phyloP scores from a whole-genome alignment of 768 basidiomycete genomes.

The Gymnopilus dilepis region DNA sequence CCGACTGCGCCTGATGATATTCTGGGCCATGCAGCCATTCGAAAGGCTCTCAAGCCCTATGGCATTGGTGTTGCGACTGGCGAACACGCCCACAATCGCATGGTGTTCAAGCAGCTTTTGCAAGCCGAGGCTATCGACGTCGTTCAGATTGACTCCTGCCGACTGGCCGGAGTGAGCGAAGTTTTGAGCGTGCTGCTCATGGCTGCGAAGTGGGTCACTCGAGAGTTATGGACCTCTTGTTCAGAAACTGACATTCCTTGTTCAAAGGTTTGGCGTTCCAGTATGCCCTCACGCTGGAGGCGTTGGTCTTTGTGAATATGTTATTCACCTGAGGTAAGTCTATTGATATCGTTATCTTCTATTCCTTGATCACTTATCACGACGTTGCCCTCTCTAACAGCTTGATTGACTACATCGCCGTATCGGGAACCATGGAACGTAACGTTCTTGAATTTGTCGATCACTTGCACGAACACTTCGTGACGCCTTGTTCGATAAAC shows the following conservation, averaged over 20 bases:
- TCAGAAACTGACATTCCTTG: not conserved
- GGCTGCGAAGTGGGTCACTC: slow-evolving; percentile 72
- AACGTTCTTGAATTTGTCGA: slow-evolving; percentile 93
- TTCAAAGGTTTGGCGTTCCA: slow-evolving; percentile 72
- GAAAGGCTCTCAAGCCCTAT: slow-evolving; percentile 75
- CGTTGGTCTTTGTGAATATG: slow-evolving; percentile 92
- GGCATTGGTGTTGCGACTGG: slow-evolving; percentile 93
- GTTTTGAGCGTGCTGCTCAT: slow-evolving; percentile 89
- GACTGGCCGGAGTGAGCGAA: slow-evolving; percentile 92
- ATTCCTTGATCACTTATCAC: not conserved
- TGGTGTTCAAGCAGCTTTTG: slow-evolving; percentile 94
- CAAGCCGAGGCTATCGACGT: slow-evolving; percentile 94
- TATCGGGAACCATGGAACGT: slow-evolving; percentile 91
- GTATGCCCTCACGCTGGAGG: slow-evolving; percentile 96
- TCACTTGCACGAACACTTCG: slow-evolving; percentile 94
- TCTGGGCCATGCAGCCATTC: slow-evolving; percentile 81
- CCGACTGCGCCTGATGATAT: slow-evolving; percentile 93
- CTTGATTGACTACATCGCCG: slow-evolving; percentile 90
- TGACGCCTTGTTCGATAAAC: slow-evolving; percentile 89
- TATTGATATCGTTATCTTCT: not conserved
- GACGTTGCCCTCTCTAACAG: slow-evolving; percentile 36
- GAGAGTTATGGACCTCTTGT: not conserved
- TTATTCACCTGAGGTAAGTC: slow-evolving; percentile 75
- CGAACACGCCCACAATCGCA: slow-evolving; percentile 93
- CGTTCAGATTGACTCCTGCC: slow-evolving; percentile 93